Base-by-base conservation (phyloP, 331 rosid genomes). In the Acacia concinna region DNA sequence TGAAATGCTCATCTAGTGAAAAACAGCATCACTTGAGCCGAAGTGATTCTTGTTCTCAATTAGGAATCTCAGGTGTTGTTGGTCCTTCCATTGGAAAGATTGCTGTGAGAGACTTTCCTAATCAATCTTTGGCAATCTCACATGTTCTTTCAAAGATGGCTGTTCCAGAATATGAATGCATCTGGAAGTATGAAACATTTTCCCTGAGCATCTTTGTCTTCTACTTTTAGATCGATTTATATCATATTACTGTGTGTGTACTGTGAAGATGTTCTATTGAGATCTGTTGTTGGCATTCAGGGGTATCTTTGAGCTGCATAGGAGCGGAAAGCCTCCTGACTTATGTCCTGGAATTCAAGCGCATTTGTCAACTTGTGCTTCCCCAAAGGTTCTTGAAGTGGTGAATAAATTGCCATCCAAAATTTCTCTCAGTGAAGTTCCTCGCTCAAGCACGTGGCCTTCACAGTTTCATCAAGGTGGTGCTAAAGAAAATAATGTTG, bases 401-500 rank as follows among this genome's bases (percentile, higher is more conserved):
- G 93, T 80, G 60, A 78, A 80, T 80, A 87, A 76, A 78, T 87
- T 95, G 79, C 88, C 87, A 0, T 85, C 79, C 12, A 86, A 87
- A 82, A 80, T 95, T 83, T 34, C 84, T 59, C 82, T 95, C 81
- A 71, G 81, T 73, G 97, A 92, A 87, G 94, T 95, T 65, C 84
- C 97, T 86, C 99, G 99, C 78, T 25, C 81, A 75, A 89, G 96
- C 86, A 81, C 87, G 18, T 95, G 99, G 99, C 99, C 99, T 52
- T 65, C 89, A 18, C 99, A 95, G 68, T 95, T 95, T 81, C 79
- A 38, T 80, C 91, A 87, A 69, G 82, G 51, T 67, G 97, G 99
- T 60, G 91, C 89, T 77, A 90, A 85, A 74, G 97, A 95, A 79
- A 90, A 95, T 78, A 92, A 93, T 78, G 90, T 95, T 75, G 99